These are phyloP conservation scores for Sphaerobolus stellatus DNA, from an alignment of 1,284 basidiomycete species.

Conservation along the genomic window DNA sequence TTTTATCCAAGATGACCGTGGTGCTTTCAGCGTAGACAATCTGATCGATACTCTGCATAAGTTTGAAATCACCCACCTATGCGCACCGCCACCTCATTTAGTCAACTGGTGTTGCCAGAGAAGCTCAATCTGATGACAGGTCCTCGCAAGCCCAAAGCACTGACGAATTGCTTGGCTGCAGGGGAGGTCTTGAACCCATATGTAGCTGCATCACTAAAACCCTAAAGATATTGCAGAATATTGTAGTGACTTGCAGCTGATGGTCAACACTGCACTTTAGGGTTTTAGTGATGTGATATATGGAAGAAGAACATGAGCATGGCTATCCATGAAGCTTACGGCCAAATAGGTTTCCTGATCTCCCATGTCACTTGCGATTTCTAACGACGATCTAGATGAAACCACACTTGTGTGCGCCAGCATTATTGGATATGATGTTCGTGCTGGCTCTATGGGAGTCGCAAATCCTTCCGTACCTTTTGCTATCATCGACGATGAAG, in stretches of 20 bases:
- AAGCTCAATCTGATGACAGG: not conserved
- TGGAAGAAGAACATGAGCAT: not conserved
- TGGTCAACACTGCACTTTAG: too few species aligned
- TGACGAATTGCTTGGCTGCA: not conserved
- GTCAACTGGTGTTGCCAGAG: not conserved
- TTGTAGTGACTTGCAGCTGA: too few species aligned
- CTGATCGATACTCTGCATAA: not conserved
- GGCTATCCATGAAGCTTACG: conserved; percentile 1
- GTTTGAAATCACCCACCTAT: conserved; percentile 1
- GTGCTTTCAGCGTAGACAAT: not conserved
- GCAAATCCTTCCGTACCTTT: not conserved
- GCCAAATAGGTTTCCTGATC: too few species aligned
- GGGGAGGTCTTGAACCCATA: conserved; percentile 4
- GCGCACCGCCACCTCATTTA: conserved; percentile 3
- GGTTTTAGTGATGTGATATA: too few species aligned
- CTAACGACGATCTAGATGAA: too few species aligned
- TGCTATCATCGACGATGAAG: not conserved
- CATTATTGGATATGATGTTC: not conserved
- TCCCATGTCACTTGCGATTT: too few species aligned
- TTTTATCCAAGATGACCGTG: conserved; percentile 3
- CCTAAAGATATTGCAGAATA: too few species aligned
- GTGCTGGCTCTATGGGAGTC: conserved; percentile 1
- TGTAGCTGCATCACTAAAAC: too few species aligned
- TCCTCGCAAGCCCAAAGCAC: not conserved
- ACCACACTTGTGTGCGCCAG: not conserved